Evolutionary conservation across 2,329 filamentous ascomycete species (phyloP), one percentile per base, ranked within the genome.

Genomic region (Colletotrichum sp.): DNA sequence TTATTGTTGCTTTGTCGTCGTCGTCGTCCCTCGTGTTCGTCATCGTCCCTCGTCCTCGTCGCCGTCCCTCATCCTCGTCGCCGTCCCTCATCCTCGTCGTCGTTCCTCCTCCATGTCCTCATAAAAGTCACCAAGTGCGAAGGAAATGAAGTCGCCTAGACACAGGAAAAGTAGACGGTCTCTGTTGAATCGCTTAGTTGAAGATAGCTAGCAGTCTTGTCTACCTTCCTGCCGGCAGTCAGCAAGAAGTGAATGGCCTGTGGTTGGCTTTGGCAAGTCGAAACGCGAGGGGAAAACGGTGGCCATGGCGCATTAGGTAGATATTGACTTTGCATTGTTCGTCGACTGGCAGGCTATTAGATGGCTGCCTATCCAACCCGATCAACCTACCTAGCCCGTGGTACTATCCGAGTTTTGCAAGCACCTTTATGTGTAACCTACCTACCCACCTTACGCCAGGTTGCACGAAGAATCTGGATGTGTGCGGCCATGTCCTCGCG

Each of bases 141-240:
- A 43, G 8, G 8, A 3, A 43, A 43, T 18, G 1, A 5, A n/a
- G 8, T 4, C 4, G 4, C 16, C 36, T 43, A 43, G 36, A 43
- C 36, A n/a, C 0, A n/a, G 3, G 16, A 10, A 43, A n/a, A 43
- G 36, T 43, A n/a, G 36, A 4, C 0, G 36, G 8, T 43, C 0
- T 43, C 16, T 10, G 2, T 48, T n/a, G 4, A 48, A 48, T 12
- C 10, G 38, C 9, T 21, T 3, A 21, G 10, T 1, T 48, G 4
- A 21, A 48, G 38, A 43, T 1, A 43, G 38, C 38, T 10, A 48
- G n/a, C 2, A 7, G n/a, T 48, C 43, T 21, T 13, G 10, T 21
- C 43, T 21, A 2, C 5, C 43, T 4, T 48, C n/a, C 5, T 48
- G 43, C 5, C 4, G 43, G n/a, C 10, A 48, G 18, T 48, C n/a